phyloP scores from a whole-genome alignment of 352 stramenopile species.

The Pythium rishiriense region DNA sequence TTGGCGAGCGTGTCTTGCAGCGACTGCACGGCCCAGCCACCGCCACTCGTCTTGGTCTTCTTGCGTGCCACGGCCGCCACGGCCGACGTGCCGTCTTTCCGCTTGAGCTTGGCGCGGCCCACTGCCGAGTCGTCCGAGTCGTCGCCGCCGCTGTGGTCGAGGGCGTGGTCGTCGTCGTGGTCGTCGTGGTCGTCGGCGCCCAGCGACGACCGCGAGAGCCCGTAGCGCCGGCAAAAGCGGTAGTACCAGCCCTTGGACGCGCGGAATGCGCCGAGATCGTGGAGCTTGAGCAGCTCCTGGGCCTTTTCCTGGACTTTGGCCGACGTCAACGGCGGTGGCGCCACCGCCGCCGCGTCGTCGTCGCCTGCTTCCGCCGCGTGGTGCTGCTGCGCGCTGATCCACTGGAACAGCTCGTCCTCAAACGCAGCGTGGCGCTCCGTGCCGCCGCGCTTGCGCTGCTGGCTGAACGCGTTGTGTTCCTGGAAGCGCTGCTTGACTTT shows the following conservation, averaged over 20 bases:
- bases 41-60: constrained; percentile 10
- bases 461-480: constrained; percentile 37
- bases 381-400: constrained; percentile 39
- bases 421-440: constrained; percentile 37
- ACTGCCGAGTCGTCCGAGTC: constrained; percentile 12
- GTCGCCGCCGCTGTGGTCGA: constrained; percentile 13
- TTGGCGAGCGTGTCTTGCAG: constrained; percentile 26
- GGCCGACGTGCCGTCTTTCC: constrained; percentile 3
- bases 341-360: not conserved
- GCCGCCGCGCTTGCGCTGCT: constrained; percentile 60
- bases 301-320: constrained; percentile 27
- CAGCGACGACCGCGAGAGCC: constrained; percentile 44
- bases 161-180: not conserved
- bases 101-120: constrained; percentile 11
- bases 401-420: constrained; percentile 63
- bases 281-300: constrained; percentile 27
- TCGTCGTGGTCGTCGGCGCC: constrained; percentile 6
- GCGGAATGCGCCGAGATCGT: constrained; percentile 29
- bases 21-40: constrained; percentile 25
- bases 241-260: constrained; percentile 83
- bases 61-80: not conserved
- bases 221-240: constrained; percentile 70
- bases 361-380: not conserved
- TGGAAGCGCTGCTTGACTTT: constrained; percentile 72
- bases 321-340: constrained; percentile 15